These are phyloP conservation scores for Acanthamoeba royreba DNA, from an alignment of 208 protist genomes.

Conservation along the genomic window DNA sequence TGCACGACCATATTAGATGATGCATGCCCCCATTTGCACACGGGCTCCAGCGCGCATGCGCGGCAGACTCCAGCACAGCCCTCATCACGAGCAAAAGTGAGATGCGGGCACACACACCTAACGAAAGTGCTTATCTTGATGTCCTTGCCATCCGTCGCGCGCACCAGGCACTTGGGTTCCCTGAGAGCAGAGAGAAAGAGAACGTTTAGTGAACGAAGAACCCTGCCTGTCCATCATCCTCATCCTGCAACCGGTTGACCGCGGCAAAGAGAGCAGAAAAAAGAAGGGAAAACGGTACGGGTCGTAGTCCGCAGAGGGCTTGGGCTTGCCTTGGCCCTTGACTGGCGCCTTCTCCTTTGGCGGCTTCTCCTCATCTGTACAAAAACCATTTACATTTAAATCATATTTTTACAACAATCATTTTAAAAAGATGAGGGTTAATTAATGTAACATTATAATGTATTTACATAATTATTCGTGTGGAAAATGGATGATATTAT, in stretches of 20 bases:
- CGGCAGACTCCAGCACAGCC: neutral
- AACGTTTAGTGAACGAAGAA: too few species aligned
- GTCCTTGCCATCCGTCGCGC: neutral
- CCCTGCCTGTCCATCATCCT: neutral
- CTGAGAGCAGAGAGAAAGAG: neutral
- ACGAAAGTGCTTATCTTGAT: conserved; percentile 18
- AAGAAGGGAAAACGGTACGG: neutral
- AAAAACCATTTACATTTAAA: neutral
- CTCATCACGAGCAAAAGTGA: neutral
- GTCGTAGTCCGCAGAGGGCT: neutral
- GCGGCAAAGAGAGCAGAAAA: neutral
- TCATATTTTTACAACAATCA: neutral
- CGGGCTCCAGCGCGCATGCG: neutral
- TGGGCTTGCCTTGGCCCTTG: neutral
- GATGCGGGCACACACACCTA: neutral
- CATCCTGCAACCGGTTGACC: neutral
- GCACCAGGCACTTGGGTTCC: neutral
- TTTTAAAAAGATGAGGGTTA: neutral
- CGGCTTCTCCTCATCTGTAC: neutral
- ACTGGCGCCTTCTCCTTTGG: neutral
- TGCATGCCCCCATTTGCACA: neutral
- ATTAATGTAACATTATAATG: neutral
- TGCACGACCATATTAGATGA: neutral
- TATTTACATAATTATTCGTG: neutral
- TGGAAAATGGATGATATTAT: neutral